Conservation (phyloP, 306 rosid genomes). For the Psophocarpus tetragonolobus region DNA sequence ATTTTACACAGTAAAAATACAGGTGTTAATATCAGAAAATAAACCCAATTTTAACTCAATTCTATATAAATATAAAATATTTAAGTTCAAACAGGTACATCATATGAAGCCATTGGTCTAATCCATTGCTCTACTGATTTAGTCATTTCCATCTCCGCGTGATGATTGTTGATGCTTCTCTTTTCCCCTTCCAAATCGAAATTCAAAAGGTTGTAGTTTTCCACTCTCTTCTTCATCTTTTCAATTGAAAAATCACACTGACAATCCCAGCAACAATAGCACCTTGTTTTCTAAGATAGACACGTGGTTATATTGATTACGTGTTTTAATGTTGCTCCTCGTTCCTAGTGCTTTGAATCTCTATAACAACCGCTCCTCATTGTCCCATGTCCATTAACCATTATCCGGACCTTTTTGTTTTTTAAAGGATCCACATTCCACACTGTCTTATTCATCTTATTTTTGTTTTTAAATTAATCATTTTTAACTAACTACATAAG, state of each 20-base stretch:
- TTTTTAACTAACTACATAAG: neutral
- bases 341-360: neutral
- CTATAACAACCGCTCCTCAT: constrained; percentile 27
- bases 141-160: neutral
- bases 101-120: too few relatives aligned
- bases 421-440: too few relatives aligned
- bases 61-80: too few relatives aligned
- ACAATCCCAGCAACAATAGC: constrained; percentile 34
- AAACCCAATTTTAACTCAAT: too few relatives aligned
- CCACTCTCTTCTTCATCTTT: neutral
- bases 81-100: too few relatives aligned
- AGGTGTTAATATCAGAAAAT: too few relatives aligned
- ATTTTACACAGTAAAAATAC: too few relatives aligned
- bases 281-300: constrained; percentile 17
- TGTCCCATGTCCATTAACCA: neutral
- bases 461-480: neutral
- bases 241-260: constrained; percentile 14
- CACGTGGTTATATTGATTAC: constrained; percentile 27
- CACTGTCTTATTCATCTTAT: neutral
- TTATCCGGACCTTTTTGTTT: too few relatives aligned
- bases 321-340: constrained; percentile 26
- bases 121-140: too few relatives aligned
- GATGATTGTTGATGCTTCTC: neutral
- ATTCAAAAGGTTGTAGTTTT: constrained; percentile 14
- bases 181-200: neutral